Conservation (phyloP, 1,284 basidiomycete species). For the Trichosporon ovoides region DNA sequence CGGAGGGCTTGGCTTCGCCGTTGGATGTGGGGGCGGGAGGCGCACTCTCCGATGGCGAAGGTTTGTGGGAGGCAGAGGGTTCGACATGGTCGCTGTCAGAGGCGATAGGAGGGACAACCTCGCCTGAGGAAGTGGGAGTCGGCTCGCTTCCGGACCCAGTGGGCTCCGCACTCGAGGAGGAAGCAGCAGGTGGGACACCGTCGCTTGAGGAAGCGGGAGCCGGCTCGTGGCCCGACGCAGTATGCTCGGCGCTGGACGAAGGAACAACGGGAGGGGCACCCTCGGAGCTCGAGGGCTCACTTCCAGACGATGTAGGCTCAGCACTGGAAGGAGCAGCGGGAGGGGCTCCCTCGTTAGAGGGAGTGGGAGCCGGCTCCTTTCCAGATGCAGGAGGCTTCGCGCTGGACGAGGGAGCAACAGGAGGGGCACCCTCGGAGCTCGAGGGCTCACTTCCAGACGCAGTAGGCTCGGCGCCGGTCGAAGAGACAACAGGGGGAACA, state of each 20-base stretch:
- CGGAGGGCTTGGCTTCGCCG: too few species aligned
- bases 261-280: not conserved
- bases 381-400: not conserved
- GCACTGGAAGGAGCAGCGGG: not conserved
- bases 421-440: not conserved
- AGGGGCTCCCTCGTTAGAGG: not conserved
- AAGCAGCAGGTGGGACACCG: not conserved
- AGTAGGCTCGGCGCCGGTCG: not conserved
- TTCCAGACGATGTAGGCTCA: too few species aligned
- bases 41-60: too few species aligned
- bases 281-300: not conserved
- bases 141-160: not conserved
- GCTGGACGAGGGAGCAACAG: not conserved
- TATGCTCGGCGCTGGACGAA: not conserved
- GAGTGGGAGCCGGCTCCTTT: not conserved
- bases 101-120: not conserved
- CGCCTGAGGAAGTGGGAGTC: not conserved
- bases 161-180: not conserved
- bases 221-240: not conserved
- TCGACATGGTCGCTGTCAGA: not conserved
- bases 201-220: not conserved
- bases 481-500: not conserved
- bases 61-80: not conserved
- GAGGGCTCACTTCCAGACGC: not conserved
- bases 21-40: too few species aligned